Evolutionary conservation across 306 rosid species (phyloP), one percentile per base, ranked within the genome.

Genomic region (Leucaena leucocephala): DNA sequence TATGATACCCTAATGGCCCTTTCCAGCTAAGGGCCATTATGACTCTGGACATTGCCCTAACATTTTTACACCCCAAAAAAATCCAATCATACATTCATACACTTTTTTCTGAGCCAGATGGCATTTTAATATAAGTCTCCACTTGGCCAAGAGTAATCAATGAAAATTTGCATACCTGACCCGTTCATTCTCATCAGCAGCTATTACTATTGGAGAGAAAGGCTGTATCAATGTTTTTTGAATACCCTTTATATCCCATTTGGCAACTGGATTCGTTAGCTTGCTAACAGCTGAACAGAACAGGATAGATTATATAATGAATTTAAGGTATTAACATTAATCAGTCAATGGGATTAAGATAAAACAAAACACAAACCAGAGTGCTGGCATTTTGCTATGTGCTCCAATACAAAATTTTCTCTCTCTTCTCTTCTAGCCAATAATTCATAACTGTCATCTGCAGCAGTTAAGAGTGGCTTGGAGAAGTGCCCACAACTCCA

Each of bases 401-500:
- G 92, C 88, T 93, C 98, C 88, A 96, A 59, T 33, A 97, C 94
- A 87, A 84, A 78, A 71, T 87, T 93, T 82, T 96, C 99, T 82
- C 88, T 90, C 88, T 90, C 98, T 81, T 96, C 99, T 86, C 99
- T 89, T 89, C 91, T 91, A 70, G 86, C 91, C 77, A 65, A 54
- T 73, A 89, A 64, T 69, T 88, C 98, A 71, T 91, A 95, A 50
- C 91, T 72, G 54, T 96, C 98, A 76, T 96, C 99, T 14, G 87
- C 83, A 10, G 88, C 83, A 67, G 83, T 85, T 71, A 91, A 92
- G 72, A 93, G 94, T 46, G 99, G 98, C 88, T 90, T 93, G 78
- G 99, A 96, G 82, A 96, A 96, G 85, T 91, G 97, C 65, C 97
- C 97, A 78, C 99, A 96, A 77, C 99, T 90, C 99, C 99, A 96